Conservation (phyloP, 2,329 filamentous ascomycete genomes). For the Diaporthe vaccinii region DNA sequence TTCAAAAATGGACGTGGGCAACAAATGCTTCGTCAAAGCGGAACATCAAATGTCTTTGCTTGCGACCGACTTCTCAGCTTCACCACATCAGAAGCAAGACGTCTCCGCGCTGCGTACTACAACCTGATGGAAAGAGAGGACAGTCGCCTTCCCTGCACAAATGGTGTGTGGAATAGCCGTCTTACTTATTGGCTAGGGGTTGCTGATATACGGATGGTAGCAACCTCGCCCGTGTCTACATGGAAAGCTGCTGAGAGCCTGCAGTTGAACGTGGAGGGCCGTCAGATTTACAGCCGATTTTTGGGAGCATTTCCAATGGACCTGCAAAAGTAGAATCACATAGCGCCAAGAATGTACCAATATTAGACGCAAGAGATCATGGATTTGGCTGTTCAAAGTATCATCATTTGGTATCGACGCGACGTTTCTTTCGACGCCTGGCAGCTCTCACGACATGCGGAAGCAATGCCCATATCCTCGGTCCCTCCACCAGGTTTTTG, state of each 20-base stretch:
- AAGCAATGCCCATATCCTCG: constrained; percentile 16
- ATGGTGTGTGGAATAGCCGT: background rate
- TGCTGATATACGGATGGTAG: background rate
- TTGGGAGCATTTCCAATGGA: background rate
- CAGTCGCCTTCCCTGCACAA: too few relatives aligned
- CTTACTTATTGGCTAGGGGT: background rate
- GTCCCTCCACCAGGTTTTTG: constrained; percentile 22
- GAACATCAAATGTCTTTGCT: background rate
- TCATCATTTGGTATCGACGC: constrained; percentile 34
- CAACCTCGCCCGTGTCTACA: background rate
- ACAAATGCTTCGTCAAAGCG: background rate
- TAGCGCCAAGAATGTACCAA: background rate
- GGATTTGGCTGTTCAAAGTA: constrained; percentile 21
- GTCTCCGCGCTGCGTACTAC: background rate
- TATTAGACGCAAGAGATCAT: constrained; percentile 5
- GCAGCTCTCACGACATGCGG: constrained; percentile 17
- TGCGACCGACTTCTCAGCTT: background rate
- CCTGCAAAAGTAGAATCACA: background rate
- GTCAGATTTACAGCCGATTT: background rate
- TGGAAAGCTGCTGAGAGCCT: background rate
- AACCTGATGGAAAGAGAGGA: background rate
- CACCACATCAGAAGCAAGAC: background rate
- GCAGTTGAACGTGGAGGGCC: background rate
- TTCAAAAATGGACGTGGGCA: background rate
- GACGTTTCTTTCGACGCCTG: constrained; percentile 26